Percentiles rank a stretch among this genome's conserved stretches.
Evolutionary conservation across 2,329 filamentous ascomycete species (phyloP).

Genomic region (Chaetomiaceae sp.): DNA sequence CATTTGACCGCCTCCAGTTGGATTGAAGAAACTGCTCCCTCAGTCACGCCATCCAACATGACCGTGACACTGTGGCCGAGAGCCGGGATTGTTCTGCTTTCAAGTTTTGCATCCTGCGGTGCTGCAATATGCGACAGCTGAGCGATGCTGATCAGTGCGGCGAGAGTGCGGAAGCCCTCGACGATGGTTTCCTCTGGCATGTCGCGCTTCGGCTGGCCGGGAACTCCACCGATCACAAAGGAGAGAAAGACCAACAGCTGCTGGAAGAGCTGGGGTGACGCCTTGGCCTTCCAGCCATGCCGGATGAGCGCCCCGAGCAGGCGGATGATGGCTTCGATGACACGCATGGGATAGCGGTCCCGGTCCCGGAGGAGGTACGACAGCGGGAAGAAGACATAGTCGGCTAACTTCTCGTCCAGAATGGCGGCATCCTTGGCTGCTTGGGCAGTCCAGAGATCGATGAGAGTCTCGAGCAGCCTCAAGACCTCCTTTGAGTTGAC

Average conservation of each 20-base stretch:
- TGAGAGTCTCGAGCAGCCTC: slow-evolving; percentile 19
- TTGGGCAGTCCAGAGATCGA: slow-evolving; percentile 23
- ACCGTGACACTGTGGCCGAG: slow-evolving; percentile 79
- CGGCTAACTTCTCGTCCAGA: slow-evolving; percentile 77
- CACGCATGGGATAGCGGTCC: slow-evolving; percentile 63
- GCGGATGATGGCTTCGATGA: slow-evolving; percentile 71
- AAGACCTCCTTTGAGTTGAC: slow-evolving; percentile 23
- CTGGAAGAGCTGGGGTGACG: slow-evolving; percentile 69
- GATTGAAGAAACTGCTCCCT: slow-evolving; percentile 60
- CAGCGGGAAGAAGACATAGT: slow-evolving; percentile 93
- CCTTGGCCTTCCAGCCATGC: slow-evolving; percentile 71
- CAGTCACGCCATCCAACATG: slow-evolving; percentile 67
- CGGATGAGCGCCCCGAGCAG: slow-evolving; percentile 70
- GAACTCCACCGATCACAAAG: slow-evolving; percentile 71
- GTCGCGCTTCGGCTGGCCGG: slow-evolving; percentile 47
- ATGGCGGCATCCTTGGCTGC: slow-evolving; percentile 38
- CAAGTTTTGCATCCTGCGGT: slow-evolving; percentile 26
- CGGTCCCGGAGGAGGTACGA: slow-evolving; percentile 79
- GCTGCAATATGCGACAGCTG: slow-evolving; percentile 37
- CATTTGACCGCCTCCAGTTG: slow-evolving; percentile 66
- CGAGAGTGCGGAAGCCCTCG: slow-evolving; percentile 66
- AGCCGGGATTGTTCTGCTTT: slow-evolving; percentile 64
- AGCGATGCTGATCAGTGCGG: slow-evolving; percentile 59
- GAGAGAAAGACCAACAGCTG: slow-evolving; percentile 83
- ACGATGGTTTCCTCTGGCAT: slow-evolving; percentile 69